These are phyloP conservation scores for Ramaria rubella DNA, from an alignment of 768 basidiomycete genomes.

Conservation along the genomic window DNA sequence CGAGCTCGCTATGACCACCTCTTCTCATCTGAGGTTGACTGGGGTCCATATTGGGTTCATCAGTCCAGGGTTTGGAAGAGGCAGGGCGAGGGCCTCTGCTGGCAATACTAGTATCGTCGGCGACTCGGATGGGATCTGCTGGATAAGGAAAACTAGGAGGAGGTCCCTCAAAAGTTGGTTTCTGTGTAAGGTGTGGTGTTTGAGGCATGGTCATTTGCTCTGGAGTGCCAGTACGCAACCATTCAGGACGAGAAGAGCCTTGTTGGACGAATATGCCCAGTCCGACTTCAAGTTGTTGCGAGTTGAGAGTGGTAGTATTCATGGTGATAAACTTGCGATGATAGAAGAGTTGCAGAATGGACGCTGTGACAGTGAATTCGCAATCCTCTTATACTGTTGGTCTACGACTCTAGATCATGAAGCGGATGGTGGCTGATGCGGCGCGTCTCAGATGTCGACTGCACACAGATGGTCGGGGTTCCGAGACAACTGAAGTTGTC, in stretches of 20 bases:
- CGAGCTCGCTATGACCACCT: not conserved
- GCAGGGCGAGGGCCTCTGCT: too few relatives aligned
- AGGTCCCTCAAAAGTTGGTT: not conserved
- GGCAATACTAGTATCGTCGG: too few relatives aligned
- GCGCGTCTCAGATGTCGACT: too few relatives aligned
- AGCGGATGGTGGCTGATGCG: too few relatives aligned
- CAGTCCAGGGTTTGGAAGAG: too few relatives aligned
- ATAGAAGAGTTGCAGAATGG: not conserved
- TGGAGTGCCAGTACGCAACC: not conserved
- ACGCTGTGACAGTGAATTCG: not conserved
- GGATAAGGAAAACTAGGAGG: not conserved
- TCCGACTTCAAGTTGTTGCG: not conserved
- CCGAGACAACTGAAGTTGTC: too few relatives aligned
- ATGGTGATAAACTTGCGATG: not conserved
- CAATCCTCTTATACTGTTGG: not conserved
- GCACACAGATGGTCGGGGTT: too few relatives aligned
- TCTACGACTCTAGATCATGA: too few relatives aligned
- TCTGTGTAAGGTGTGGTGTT: not conserved
- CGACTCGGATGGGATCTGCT: not conserved
- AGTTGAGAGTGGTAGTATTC: not conserved
- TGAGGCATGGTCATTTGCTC: not conserved
- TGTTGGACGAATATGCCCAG: not conserved
- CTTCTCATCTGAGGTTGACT: not conserved
- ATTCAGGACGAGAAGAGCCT: not conserved
- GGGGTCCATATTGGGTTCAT: too few relatives aligned